Evolutionary conservation across 257 asterid species (phyloP).

Genomic region (Nicotiana attenuata): DNA sequence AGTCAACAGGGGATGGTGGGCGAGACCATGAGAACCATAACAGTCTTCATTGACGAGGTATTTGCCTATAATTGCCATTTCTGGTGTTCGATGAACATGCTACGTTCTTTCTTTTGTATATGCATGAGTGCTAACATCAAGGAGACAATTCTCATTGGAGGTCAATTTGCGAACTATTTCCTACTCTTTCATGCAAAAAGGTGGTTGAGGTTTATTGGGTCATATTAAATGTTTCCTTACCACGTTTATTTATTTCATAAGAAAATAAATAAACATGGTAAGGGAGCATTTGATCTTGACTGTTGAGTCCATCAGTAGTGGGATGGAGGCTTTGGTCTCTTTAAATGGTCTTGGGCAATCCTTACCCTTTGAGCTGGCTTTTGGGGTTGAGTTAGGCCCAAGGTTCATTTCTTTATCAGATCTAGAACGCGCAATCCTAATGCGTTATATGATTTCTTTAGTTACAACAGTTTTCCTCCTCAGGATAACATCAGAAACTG

Average conservation of each 20-base stretch:
- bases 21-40: background rate
- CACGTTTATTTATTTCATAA: background rate
- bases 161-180: background rate
- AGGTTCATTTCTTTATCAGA: too few relatives aligned
- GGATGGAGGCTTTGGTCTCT: too few relatives aligned
- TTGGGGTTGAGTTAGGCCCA: too few relatives aligned
- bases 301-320: too few relatives aligned
- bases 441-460: background rate
- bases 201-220: background rate
- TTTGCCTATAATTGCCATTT: background rate
- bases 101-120: background rate
- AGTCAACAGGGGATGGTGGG: background rate
- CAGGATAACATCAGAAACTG: background rate
- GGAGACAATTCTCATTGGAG: background rate
- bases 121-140: background rate
- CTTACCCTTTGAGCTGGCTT: too few relatives aligned
- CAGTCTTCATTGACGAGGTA: slow-evolving; percentile 5
- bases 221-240: background rate
- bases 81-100: background rate
- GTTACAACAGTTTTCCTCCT: background rate
- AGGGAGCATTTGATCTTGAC: too few relatives aligned
- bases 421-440: background rate
- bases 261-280: too few relatives aligned
- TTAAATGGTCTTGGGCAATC: too few relatives aligned
- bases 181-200: background rate